Evolutionary conservation across 305 asterid genomes (phyloP), one percentile per base, ranked within the genome.

Genomic region (Petunia hybrid): DNA sequence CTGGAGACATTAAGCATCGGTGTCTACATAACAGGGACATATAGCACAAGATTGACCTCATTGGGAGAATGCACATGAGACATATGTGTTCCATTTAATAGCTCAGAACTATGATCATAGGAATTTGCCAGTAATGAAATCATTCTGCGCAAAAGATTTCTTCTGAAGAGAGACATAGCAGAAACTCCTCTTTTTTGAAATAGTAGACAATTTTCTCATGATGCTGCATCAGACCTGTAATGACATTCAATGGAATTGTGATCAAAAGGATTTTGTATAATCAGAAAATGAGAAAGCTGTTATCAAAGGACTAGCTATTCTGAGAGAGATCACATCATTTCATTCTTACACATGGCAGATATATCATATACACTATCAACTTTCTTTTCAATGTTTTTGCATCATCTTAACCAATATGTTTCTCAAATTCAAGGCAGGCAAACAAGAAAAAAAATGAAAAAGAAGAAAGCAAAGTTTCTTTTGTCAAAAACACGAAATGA

Each of bases 81-180:
- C 84, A 92, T 95, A 88, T 95, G 98, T 36, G 96, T 93, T 83
- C 98, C 97, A 71, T 95, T 95, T 57, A 95, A 81, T 45, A 84
- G 91, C 90, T 92, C 93, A 77, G 95, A 91, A 57, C 85, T 87
- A 82, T 87, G 97, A 86, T 95, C 98, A 62, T 92, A 93, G 41
- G 98, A 91, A 86, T 95, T 95, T 75, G 97, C 98, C 16, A 91
- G 94, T 65, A 95, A 88, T 57, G 98, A 95, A 79, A 95, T 76
- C 93, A 90, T 88, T 45, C 98, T 86, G 45, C 98, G 97, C 84
- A 95, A 84, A 35, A 93, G 90, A 87, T 95, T 95, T 85, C 92
- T 88, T 87, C 98, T 87, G 80, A 93, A 93, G 70, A 95, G 97
- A 85, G 93, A 95, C 71, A 95, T 85, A 14, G 87, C 89, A 10